Evolutionary conservation across 2,329 filamentous ascomycete species (phyloP), one percentile per base, ranked within the genome.

Genomic region (Aspergillus pseudoterreus): DNA sequence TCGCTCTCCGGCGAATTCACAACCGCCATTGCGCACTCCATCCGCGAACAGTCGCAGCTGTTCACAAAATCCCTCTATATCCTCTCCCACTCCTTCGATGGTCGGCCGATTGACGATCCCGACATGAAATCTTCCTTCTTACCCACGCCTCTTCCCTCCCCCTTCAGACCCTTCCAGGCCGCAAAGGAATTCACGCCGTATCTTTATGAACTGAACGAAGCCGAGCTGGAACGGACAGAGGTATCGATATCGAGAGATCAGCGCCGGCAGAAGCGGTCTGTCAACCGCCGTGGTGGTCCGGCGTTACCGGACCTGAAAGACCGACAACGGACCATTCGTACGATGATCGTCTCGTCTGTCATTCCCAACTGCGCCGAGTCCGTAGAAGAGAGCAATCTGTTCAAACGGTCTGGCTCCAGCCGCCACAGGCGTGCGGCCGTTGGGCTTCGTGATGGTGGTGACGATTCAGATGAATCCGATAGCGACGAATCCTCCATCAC

Each of bases 281-380:
- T 96, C 62, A 97, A 96, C 69, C 82, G 94, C 56, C 84, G 94
- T 63, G 94, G 94, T 57, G 94, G 94, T 0, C 94, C 94, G 5
- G 88, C 90, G 53, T 77, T 99, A 38, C 94, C 94, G n/a, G 94
- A 99, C 73, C 83, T 99, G 52, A 96, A 95, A 69, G 94, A 99
- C 63, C 83, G 92, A 49, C 92, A 94, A 72, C 84, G 92, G 47
- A 97, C 94, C 1, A 92, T 97, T 51, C 85, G 94, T 43, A 96
- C 92, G 0, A 80, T 96, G 59, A 82, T 97, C 47, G 90, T 99
- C 1, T 96, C 92, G 9, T 92, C 90, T 3, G 91, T 95, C 17
- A 82, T 99, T 52, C 94, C 94, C 14, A 94, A 92, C 21, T 90
- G 90, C 4, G 92, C 88, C 4, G 76, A 84, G 50, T 82, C 82